Conservation (phyloP, 2,329 filamentous ascomycete genomes). For the Colletotrichum sp. region DNA sequence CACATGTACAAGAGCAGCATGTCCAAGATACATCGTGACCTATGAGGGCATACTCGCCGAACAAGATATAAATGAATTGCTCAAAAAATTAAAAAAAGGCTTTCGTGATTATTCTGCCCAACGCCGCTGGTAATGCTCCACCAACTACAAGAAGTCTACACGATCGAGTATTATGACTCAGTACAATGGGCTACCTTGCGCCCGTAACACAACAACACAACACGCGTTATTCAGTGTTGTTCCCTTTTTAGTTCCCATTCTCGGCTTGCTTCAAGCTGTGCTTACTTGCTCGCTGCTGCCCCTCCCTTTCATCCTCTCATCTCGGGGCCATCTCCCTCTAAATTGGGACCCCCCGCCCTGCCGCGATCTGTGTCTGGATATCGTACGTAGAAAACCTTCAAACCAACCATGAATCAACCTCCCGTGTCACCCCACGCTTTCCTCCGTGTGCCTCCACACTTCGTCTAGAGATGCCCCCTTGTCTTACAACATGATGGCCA, state of each 20-base stretch:
- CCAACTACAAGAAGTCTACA: background rate
- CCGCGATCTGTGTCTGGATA: background rate
- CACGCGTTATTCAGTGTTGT: background rate
- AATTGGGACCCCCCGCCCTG: background rate
- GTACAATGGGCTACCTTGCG: constrained; percentile 14
- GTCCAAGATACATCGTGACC: background rate
- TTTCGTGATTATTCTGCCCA: background rate
- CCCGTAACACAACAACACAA: background rate
- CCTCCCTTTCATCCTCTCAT: background rate
- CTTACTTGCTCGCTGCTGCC: background rate
- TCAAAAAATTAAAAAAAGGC: background rate
- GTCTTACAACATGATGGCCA: constrained; percentile 78
- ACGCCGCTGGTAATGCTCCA: background rate
- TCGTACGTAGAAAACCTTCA: background rate
- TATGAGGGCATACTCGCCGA: background rate
- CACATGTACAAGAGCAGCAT: background rate
- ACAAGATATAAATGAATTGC: background rate
- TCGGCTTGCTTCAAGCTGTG: background rate
- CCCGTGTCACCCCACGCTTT: background rate
- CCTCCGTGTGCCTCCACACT: background rate
- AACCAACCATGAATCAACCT: background rate
- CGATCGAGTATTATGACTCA: constrained; percentile 20
- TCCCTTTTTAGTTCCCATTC: background rate
- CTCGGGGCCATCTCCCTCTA: background rate
- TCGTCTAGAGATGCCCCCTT: background rate